Evolutionary conservation across 306 rosid species (phyloP), one percentile per base, ranked within the genome.

Genomic region (Parietaria judaica): DNA sequence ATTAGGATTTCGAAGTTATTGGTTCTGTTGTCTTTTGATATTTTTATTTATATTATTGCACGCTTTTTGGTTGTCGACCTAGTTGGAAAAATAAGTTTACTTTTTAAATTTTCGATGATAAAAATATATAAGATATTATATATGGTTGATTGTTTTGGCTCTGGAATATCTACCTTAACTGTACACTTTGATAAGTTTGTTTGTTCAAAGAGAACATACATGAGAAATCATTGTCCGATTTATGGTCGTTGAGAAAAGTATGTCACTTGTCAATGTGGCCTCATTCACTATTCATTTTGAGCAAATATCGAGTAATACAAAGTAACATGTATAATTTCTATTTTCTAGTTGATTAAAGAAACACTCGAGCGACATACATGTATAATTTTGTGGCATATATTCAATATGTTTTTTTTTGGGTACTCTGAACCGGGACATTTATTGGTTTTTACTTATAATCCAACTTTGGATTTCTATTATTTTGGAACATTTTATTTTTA

Each of bases 101-200:
- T 23, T 23, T 23, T 23, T 2, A 23, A 23, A 23, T 2, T 23
- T 23, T 23, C 31, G 31, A 23, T 23, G 31, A 6, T 55, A 17
- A 8, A 34, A 17, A 14, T 4, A 44, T 23, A 53, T 17, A 53
- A 1, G 23, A 7, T 15, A 7, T 15, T 3, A 51, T 5, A 14
- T 53, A 6, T 17, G 31, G 31, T 23, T 23, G 4, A 13, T 52
- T 58, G 69, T 73, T 66, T 50, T 61, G 51, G 63, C 2, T 64
- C 51, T 72, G 63, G 51, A 56, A 38, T 39, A 31, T 60, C 64
- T 64, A 65, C 66, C 36, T 23, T 58, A 43, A 60, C 64, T 41
- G 17, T 59, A 43, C 36, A 23, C 11, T 56, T 14, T 11, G 3
- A 11, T 36, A 31, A 57, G 31, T 57, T 39, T 41, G 45, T 53